Evolutionary conservation across 805 yeast genomes (phyloP).

Genomic region (Candida patagonica): DNA sequence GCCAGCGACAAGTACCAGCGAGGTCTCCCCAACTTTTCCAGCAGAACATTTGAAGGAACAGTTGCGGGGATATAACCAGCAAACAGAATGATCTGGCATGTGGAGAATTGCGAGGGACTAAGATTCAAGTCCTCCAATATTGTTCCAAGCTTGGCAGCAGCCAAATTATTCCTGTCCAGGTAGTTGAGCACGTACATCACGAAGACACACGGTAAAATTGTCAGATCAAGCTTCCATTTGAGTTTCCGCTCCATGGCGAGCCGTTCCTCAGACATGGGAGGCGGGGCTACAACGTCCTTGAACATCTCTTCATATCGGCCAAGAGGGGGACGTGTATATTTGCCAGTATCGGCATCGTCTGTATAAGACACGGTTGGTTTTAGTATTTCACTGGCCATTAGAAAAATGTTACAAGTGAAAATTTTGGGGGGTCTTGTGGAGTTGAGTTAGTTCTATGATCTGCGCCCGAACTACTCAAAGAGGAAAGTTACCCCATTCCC

Average conservation of each 20-base stretch:
- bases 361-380: constrained; percentile 1
- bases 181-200: constrained; percentile 52
- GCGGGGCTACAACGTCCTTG: constrained; percentile 18
- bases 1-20: constrained; percentile 55
- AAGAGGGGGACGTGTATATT: constrained; percentile 8
- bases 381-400: too few species aligned
- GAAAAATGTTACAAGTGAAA: too few species aligned
- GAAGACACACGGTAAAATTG: constrained; percentile 47
- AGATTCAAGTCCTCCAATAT: constrained; percentile 42
- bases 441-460: too few species aligned
- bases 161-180: constrained; percentile 48
- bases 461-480: too few species aligned
- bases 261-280: constrained; percentile 34
- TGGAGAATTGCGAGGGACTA: constrained; percentile 48
- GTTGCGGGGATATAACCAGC: constrained; percentile 52
- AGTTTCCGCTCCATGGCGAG: constrained; percentile 35
- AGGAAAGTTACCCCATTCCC: too few species aligned
- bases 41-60: constrained; percentile 57
- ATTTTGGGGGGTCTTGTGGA: too few species aligned
- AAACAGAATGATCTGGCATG: constrained; percentile 48
- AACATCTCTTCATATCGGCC: constrained; percentile 14
- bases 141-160: constrained; percentile 51
- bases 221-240: constrained; percentile 44
- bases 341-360: constrained; percentile 1
- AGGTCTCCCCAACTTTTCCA: constrained; percentile 57